A percentile compares a stretch with the other conserved stretches of the same genome.
Evolutionary conservation across 495 filamentous ascomycete genomes (phyloP).

Genomic region (Aspergillus olivimuriae): DNA sequence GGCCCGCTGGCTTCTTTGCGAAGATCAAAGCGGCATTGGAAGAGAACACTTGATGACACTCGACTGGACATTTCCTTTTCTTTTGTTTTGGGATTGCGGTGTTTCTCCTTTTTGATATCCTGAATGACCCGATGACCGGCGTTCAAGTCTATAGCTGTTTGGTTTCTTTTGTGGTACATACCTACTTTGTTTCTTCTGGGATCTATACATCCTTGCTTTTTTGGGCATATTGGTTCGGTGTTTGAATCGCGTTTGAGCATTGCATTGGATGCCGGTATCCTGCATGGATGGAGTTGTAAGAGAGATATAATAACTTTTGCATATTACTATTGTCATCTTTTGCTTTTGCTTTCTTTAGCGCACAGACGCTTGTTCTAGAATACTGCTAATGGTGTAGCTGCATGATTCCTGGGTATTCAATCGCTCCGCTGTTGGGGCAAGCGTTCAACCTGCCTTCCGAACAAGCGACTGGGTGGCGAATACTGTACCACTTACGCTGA

Average conservation of each 20-base stretch:
- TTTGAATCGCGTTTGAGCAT: conserved; percentile 10
- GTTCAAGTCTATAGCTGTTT: conserved; percentile 5
- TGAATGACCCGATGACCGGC: conserved; percentile 14
- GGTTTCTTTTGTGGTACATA: conserved; percentile 8
- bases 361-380: too few species aligned
- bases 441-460: too few species aligned
- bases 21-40: conserved; percentile 59
- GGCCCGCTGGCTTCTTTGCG: conserved; percentile 61
- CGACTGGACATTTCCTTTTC: conserved; percentile 13
- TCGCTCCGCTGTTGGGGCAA: too few species aligned
- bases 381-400: too few species aligned
- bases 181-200: conserved; percentile 6
- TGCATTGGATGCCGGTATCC: conserved; percentile 7
- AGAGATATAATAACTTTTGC: too few species aligned
- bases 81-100: conserved; percentile 4
- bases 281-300: too few species aligned
- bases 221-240: conserved; percentile 9
- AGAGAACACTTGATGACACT: conserved; percentile 34
- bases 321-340: conserved; percentile 12
- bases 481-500: too few species aligned
- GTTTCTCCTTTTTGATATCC: conserved; percentile 11
- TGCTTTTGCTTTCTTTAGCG: too few species aligned
- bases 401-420: too few species aligned
- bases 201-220: conserved; percentile 8
- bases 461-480: too few species aligned